These are phyloP conservation scores for Tolypocladium sp. DNA, from an alignment of 2,329 filamentous ascomycete species.

Conservation along the genomic window DNA sequence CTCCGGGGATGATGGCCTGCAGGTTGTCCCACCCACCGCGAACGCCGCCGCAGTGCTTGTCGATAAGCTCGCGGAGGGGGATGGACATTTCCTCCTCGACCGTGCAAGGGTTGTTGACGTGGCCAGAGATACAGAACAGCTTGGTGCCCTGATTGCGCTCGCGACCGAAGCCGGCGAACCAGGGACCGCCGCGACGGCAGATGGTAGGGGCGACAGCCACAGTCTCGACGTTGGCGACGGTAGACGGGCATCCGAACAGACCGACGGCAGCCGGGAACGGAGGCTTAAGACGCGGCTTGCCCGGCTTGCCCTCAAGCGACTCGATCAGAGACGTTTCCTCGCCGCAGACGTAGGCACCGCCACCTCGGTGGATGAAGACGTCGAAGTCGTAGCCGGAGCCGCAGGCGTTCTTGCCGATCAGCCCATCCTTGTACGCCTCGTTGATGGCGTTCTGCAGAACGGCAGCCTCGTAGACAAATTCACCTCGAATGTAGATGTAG, in stretches of 20 bases:
- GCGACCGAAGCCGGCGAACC: conserved; percentile 91
- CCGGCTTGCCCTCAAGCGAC: conserved; percentile 95
- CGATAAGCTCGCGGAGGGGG: conserved; percentile 87
- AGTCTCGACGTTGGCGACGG: conserved; percentile 97
- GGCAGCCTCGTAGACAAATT: conserved; percentile 93
- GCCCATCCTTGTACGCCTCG: conserved; percentile 87
- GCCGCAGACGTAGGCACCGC: conserved; percentile 94
- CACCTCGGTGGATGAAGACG: conserved; percentile 91
- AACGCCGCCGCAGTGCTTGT: conserved; percentile 96
- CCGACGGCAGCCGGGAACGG: conserved; percentile 96
- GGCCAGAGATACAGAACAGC: conserved; percentile 95
- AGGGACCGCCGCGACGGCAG: conserved; percentile 79
- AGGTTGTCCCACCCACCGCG: conserved; percentile 97
- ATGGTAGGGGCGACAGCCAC: conserved; percentile 93
- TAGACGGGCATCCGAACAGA: conserved; percentile 95
- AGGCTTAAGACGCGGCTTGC: conserved; percentile 97
- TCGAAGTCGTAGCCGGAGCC: conserved; percentile 96
- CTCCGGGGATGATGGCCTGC: conserved; percentile 87
- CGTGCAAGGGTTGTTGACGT: conserved; percentile 97
- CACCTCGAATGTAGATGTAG: conserved; percentile 98
- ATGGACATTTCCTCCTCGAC: conserved; percentile 99
- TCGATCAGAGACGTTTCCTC: conserved; percentile 98
- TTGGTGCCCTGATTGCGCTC: conserved; percentile 97
- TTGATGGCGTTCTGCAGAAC: conserved; percentile 93
- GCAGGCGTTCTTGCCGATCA: conserved; percentile 98